Evolutionary conservation across 352 stramenopile species (phyloP), one percentile per base, ranked within the genome.

Genomic region (Lagenidium giganteum): DNA sequence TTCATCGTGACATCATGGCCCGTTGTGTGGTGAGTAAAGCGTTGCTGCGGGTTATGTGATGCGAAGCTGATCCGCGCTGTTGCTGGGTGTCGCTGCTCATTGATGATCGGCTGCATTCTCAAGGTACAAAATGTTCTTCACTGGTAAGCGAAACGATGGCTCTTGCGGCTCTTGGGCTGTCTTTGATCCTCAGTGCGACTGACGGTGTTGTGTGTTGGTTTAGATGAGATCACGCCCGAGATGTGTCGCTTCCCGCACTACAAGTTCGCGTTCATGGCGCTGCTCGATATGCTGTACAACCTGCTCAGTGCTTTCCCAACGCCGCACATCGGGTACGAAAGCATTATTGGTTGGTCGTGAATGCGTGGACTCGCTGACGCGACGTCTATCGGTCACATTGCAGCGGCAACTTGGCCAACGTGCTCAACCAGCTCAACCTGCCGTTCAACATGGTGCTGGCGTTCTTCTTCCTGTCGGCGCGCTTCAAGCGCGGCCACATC

Each of bases 381-480:
- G 12, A n/a, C 11, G 25, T 37, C 12, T 2, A 40, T 21, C 24
- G 38, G 41, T n/a, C 27, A 13, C 30, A 7, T 14, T 8, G 24
- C 36, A 92, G 83, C 42, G 80, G 80, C 20, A 92, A 92, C 59
- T 60, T 93, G 51, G 68, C 77, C 20, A 93, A 93, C 51, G 81
- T 95, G 34, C 46, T 95, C 20, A 86, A 79, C 42, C 83, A 95
- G 50, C 55, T 90, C 30, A 89, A 83, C 48, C 60, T 95, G 36
- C 83, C 83, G 53, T 83, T 95, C 56, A 93, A 95, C 60, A 93
- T 94, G 80, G 29, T 83, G 37, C 52, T 92, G 29, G 85, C 80
- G 23, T 86, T 87, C 58, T 54, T 88, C 16, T 83, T 94, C 33
- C 54, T 95, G 13, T 61, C 70, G 23, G 88, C 79, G 37, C 65